Evolutionary conservation across 2,329 filamentous ascomycete species (phyloP), one percentile per base, ranked within the genome.

Genomic region (Trichoderma brevicompactum): DNA sequence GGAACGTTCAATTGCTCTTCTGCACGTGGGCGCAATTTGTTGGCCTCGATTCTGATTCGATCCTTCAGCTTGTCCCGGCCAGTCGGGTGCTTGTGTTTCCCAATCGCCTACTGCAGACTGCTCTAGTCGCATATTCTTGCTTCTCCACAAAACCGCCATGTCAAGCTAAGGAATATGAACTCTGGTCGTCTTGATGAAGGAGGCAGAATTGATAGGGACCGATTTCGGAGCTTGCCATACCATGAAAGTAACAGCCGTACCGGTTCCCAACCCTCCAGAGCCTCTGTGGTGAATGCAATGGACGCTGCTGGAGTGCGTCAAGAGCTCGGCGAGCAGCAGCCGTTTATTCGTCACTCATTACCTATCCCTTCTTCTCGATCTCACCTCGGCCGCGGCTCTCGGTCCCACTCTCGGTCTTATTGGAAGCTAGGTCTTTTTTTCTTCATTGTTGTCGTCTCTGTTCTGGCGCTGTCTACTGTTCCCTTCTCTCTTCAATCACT

Each of bases 381-480:
- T 8, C 23, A 41, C 10, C 7, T 23, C 7, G 34, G 34, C 10
- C 40, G 34, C 34, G 40, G 34, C n/a, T 32, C 5, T 23, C 64
- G 48, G 40, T 8, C 41, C 32, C 65, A 41, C 12, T 38, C 52
- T 32, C 65, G 3, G 19, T 44, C 56, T 13, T 49, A 65, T 17
- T 69, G 69, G 54, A 68, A 64, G 36, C 61, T 70, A 15, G 12
- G 41, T 7, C 7, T 71, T 13, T 71, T 73, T n/a, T 54, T 70
- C n/a, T 43, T 70, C n/a, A 56, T 74, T 1, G 65, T 70, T 7
- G 38, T 72, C 5, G 2, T 72, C 13, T 74, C 73, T 2, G 49
- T 74, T 12, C 61, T 76, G 1, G 59, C 49, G 0, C 62, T 77
- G 0, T 64, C 70, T 8, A 66, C 58, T 2, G 44, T 74, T 1